Evolutionary conservation across 2,329 filamentous ascomycete species (phyloP), one percentile per base, ranked within the genome.

Genomic region (Pseudomassariella vexata): DNA sequence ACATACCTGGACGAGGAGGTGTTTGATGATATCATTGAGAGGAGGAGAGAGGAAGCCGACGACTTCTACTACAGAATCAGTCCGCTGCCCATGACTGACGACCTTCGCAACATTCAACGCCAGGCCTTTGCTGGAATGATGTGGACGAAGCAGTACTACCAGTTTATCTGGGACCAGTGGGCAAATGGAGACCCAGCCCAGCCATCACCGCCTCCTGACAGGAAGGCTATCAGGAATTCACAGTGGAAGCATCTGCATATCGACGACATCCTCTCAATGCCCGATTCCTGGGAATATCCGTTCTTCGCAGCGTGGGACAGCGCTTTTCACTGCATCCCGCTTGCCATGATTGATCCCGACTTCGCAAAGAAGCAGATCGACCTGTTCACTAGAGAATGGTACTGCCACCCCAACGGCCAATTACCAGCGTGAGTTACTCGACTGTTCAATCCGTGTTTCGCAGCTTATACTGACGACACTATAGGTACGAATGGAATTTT

Each of bases 361-460:
- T 95, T 95, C 50, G 89, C 90, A 34, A 96, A 96, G 75, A 95
- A 95, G 66, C 90, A 96, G 62, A 78, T 96, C 30, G 92, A 96
- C 55, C 65, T 96, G 24, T 90, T 96, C 55, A 96, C 90, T 3
- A 76, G 90, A 50, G 92, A 96, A 65, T 96, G 90, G 92, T 96
- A 95, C 66, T 95, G 92, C 74, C 90, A 96, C 60, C 90, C 90
- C 11, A 96, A 96, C 50, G 92, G 90, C 27, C 90, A 96, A 59
- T 66, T 96, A 22, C 87, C 89, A 30, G 89, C 90, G 47, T 92
- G 81, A 56, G 68, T 64, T 11, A n/a, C n/a, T n/a, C n/a, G n/a
- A n/a, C n/a, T n/a, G n/a, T n/a, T n/a, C n/a, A n/a, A n/a, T n/a
- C n/a, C n/a, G n/a, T n/a, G n/a, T n/a, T n/a, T n/a, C n/a, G n/a